Conservation (phyloP, 768 basidiomycete species). For the Trichaptum fuscoviolaceum region DNA sequence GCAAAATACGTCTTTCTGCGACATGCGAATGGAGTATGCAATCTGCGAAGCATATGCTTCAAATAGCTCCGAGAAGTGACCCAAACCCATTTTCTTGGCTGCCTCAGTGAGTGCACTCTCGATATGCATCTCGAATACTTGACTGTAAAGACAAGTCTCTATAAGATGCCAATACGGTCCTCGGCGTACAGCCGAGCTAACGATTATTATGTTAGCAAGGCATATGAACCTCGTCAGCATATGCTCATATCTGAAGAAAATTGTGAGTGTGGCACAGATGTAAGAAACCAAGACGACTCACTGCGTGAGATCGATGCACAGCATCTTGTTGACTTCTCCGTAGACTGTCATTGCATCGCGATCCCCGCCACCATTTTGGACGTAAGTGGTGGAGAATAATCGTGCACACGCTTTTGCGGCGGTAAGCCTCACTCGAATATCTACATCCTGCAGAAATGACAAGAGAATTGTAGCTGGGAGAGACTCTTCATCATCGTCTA, state of each 20-base stretch:
- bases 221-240: slow-evolving; percentile 70
- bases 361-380: slow-evolving; percentile 23
- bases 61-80: slow-evolving; percentile 58
- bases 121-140: slow-evolving; percentile 34
- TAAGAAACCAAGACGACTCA: slow-evolving; percentile 28
- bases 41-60: slow-evolving; percentile 74
- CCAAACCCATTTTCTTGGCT: slow-evolving; percentile 62
- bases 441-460: slow-evolving; percentile 55
- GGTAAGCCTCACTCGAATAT: slow-evolving; percentile 82
- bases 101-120: slow-evolving; percentile 55
- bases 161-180: slow-evolving; percentile 87
- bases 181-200: slow-evolving; percentile 69
- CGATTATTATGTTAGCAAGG: slow-evolving; percentile 73
- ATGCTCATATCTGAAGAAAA: slow-evolving; percentile 53
- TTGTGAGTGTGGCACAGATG: slow-evolving; percentile 6
- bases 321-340: slow-evolving; percentile 35
- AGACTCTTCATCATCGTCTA: slow-evolving; percentile 23
- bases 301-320: slow-evolving; percentile 44
- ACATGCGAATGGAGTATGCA: slow-evolving; percentile 56
- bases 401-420: slow-evolving; percentile 54
- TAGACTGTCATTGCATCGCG: slow-evolving; percentile 38
- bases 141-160: slow-evolving; percentile 51
- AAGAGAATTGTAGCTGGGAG: slow-evolving; percentile 47
- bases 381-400: slow-evolving; percentile 45
- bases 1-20: slow-evolving; percentile 44